Percentiles rank a stretch among this genome's conserved stretches.
Conservation (phyloP, 2,329 filamentous ascomycete genomes). For the Xylariaceae sp. region DNA sequence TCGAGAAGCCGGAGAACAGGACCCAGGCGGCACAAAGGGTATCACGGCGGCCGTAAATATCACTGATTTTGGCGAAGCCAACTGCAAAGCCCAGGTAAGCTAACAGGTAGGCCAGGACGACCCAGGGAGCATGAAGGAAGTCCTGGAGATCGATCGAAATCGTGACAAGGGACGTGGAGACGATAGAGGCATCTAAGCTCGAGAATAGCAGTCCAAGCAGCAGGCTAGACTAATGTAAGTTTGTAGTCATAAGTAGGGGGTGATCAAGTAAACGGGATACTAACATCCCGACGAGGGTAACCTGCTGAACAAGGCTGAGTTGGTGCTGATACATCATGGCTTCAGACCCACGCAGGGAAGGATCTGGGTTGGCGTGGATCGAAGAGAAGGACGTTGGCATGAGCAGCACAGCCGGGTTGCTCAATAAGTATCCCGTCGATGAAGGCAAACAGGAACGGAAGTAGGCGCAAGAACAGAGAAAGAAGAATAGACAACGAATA, state of each 20-base stretch:
- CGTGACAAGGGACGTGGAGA: slow-evolving; percentile 53
- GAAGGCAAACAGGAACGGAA: not conserved
- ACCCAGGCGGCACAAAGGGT: slow-evolving; percentile 48
- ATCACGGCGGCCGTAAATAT: slow-evolving; percentile 52
- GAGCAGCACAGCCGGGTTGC: not conserved
- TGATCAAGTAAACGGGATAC: slow-evolving; percentile 12
- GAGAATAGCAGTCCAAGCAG: slow-evolving; percentile 52
- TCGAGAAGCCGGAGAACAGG: slow-evolving; percentile 50
- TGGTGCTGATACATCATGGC: slow-evolving; percentile 22
- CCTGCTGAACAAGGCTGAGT: slow-evolving; percentile 26
- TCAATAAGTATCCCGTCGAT: not conserved
- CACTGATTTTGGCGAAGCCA: slow-evolving; percentile 53
- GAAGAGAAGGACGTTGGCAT: not conserved
- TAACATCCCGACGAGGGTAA: slow-evolving; percentile 36
- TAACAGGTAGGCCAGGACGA: slow-evolving; percentile 51
- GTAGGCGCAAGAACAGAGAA: not conserved
- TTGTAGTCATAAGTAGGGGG: slow-evolving; percentile 7
- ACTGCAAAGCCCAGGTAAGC: slow-evolving; percentile 56
- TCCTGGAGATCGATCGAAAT: slow-evolving; percentile 49
- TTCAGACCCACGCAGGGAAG: not conserved
- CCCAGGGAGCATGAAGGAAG: slow-evolving; percentile 50
- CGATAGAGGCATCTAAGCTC: slow-evolving; percentile 53
- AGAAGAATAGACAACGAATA: not conserved
- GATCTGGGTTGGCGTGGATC: not conserved
- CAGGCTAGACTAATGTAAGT: slow-evolving; percentile 33